Conservation (phyloP, 2,329 filamentous ascomycete genomes). For the Fusarium sterilihyphosum region DNA sequence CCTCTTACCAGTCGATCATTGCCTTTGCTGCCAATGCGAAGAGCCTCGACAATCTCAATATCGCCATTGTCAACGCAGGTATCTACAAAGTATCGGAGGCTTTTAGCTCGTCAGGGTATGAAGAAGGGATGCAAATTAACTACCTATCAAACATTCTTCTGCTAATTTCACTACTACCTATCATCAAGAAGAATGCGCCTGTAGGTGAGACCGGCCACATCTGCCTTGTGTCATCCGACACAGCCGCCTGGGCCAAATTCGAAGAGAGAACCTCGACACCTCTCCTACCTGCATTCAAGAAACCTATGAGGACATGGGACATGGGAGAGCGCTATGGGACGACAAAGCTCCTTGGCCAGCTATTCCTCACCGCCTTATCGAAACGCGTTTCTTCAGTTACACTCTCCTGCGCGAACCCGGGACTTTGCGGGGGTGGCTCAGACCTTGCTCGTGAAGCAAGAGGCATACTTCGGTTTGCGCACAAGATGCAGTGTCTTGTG, state of each 20-base stretch:
- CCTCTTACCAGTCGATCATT: background rate
- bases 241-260: background rate
- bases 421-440: background rate
- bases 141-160: background rate
- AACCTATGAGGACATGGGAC: background rate
- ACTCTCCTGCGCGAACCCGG: background rate
- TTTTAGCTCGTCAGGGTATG: background rate
- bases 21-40: background rate
- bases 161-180: background rate
- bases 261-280: background rate
- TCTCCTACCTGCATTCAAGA: background rate
- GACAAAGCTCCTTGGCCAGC: background rate
- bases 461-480: background rate
- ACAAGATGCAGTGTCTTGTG: background rate
- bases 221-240: background rate
- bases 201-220: background rate
- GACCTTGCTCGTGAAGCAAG: background rate
- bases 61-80: background rate
- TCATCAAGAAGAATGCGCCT: background rate
- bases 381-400: background rate
- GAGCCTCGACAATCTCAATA: background rate
- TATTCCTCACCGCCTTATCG: background rate
- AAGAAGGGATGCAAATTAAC: background rate
- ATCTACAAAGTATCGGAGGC: background rate
- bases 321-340: background rate